Conservation (phyloP, 495 filamentous ascomycete genomes). For the Daldinia bambusicola region DNA sequence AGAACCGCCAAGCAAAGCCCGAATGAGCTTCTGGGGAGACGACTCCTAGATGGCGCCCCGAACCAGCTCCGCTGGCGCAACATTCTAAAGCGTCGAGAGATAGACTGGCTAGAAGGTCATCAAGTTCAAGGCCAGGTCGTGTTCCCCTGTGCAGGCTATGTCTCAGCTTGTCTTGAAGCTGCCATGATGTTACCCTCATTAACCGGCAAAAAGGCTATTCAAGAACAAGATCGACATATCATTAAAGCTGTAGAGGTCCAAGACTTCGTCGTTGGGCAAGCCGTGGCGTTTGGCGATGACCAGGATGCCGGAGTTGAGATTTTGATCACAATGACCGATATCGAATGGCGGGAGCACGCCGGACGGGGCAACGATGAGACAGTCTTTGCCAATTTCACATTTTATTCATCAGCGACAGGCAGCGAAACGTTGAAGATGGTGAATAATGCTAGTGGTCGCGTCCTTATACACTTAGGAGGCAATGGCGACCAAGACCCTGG, state of each 20-base stretch:
- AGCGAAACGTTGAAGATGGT: background rate
- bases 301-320: background rate
- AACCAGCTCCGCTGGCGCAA: constrained; percentile 54
- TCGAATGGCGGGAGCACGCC: background rate
- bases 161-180: constrained; percentile 58
- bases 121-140: constrained; percentile 49
- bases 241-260: background rate
- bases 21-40: constrained; percentile 56
- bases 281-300: background rate
- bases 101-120: constrained; percentile 60
- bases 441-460: background rate
- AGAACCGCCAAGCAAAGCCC: background rate
- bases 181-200: constrained; percentile 5
- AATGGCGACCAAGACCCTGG: background rate
- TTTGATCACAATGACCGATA: background rate
- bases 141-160: constrained; percentile 57
- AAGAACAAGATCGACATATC: background rate
- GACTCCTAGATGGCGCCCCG: constrained; percentile 47
- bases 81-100: constrained; percentile 49
- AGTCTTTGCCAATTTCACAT: background rate
- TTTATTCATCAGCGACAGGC: background rate
- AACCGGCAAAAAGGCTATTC: background rate
- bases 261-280: background rate
- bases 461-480: background rate
- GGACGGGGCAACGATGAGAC: background rate